Conservation (phyloP, 805 yeast genomes). For the Yamadazyma tumulicola region DNA sequence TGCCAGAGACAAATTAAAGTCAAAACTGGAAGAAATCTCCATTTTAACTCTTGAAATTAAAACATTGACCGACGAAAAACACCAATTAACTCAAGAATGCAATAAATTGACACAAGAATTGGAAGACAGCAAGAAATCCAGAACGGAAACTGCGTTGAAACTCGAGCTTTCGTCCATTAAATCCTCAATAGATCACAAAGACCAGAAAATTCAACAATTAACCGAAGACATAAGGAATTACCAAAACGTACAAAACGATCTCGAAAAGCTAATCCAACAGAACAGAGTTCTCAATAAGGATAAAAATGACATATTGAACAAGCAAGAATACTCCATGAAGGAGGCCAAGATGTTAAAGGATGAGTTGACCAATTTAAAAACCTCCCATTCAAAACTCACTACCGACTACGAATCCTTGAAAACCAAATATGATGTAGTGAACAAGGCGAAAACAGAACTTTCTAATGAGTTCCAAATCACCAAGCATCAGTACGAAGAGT, state of each 20-base stretch:
- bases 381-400: slow-evolving; percentile 38
- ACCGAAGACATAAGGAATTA: slow-evolving; percentile 39
- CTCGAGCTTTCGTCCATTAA: slow-evolving; percentile 47
- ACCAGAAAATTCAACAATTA: slow-evolving; percentile 35
- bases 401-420: slow-evolving; percentile 39
- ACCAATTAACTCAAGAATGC: slow-evolving; percentile 3
- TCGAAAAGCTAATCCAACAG: slow-evolving; percentile 24
- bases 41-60: slow-evolving; percentile 1
- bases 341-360: slow-evolving; percentile 27
- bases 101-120: slow-evolving; percentile 18
- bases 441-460: slow-evolving; percentile 31
- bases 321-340: slow-evolving; percentile 38
- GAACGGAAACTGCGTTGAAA: slow-evolving; percentile 43
- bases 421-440: slow-evolving; percentile 31
- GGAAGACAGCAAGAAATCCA: slow-evolving; percentile 24
- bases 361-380: slow-evolving; percentile 39
- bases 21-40: slow-evolving; percentile 2
- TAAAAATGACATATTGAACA: slow-evolving; percentile 38
- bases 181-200: slow-evolving; percentile 44
- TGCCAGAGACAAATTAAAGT: slow-evolving; percentile 57
- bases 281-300: slow-evolving; percentile 34
- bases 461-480: slow-evolving; percentile 40
- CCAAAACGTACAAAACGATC: slow-evolving; percentile 29
- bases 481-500: slow-evolving; percentile 71
- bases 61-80: slow-evolving; percentile 2